Conservation (phyloP, 768 basidiomycete species). For the Kwoniella newhampshirensis region DNA sequence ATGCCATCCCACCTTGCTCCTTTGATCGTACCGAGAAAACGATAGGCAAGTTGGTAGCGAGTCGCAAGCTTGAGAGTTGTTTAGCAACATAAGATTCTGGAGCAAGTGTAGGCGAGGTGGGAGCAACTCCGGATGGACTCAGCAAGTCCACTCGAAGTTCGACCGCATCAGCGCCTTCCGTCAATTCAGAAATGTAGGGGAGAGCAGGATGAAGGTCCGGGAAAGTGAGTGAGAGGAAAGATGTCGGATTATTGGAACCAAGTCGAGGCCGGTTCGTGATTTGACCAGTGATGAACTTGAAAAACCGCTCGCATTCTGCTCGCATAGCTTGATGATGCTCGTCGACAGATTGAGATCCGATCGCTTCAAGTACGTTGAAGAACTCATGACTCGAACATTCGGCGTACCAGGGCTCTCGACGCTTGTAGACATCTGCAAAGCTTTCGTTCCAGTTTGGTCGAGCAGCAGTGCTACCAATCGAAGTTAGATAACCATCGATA, state of each 20-base stretch:
- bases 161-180: conserved; percentile 81
- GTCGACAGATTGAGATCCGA: conserved; percentile 37
- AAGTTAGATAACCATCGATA: conserved; percentile 73
- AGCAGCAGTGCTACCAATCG: conserved; percentile 61
- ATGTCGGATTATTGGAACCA: conserved; percentile 63
- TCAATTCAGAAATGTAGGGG: conserved; percentile 67
- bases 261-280: conserved; percentile 60
- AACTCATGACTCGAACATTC: conserved; percentile 82
- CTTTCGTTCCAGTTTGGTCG: conserved; percentile 88
- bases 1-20: conserved; percentile 88
- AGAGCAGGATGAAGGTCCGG: conserved; percentile 77
- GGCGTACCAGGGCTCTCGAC: conserved; percentile 81
- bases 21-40: conserved; percentile 87
- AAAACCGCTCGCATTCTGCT: conserved; percentile 77
- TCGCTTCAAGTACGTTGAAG: conserved; percentile 62
- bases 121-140: conserved; percentile 56
- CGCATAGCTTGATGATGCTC: conserved; percentile 55
- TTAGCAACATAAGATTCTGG: conserved; percentile 69
- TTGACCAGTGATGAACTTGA: conserved; percentile 77
- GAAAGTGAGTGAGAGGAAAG: conserved; percentile 90
- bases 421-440: conserved; percentile 74
- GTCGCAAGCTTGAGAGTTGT: conserved; percentile 76
- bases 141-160: conserved; percentile 94
- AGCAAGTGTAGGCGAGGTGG: conserved; percentile 62
- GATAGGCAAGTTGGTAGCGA: conserved; percentile 75